Conservation (phyloP, 2,329 filamentous ascomycete species). For the Aspergillus piperis region DNA sequence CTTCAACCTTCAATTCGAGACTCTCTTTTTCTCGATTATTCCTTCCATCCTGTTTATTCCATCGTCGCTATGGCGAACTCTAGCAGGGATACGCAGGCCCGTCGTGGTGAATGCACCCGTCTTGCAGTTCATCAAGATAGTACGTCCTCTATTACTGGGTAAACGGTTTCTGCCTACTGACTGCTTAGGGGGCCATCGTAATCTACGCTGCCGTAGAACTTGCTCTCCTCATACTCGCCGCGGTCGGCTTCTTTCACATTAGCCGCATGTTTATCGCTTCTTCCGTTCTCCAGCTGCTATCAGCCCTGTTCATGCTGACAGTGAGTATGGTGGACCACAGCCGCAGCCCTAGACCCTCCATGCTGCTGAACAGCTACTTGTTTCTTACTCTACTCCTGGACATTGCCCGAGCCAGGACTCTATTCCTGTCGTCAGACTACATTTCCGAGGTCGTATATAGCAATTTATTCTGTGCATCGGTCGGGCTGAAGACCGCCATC, state of each 20-base stretch:
- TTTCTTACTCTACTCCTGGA: constrained; percentile 45
- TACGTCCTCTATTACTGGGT: constrained; percentile 11
- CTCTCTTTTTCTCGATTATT: constrained; percentile 19
- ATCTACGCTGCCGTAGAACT: constrained; percentile 16
- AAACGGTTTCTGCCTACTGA: too few relatives aligned
- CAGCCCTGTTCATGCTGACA: constrained; percentile 18
- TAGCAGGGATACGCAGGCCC: constrained; percentile 32
- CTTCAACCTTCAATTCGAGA: constrained; percentile 18
- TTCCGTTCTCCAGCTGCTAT: constrained; percentile 29
- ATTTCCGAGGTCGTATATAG: constrained; percentile 7
- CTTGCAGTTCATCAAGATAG: constrained; percentile 32
- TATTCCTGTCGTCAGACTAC: constrained; percentile 19
- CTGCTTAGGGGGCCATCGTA: background rate
- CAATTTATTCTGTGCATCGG: constrained; percentile 14
- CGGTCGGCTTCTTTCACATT: constrained; percentile 2
- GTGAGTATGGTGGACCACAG: constrained; percentile 36
- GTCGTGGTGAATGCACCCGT: constrained; percentile 31
- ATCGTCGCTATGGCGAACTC: constrained; percentile 31
- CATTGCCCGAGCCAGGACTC: constrained; percentile 39
- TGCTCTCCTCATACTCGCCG: constrained; percentile 29
- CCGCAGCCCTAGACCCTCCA: constrained; percentile 42
- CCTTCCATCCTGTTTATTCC: constrained; percentile 14
- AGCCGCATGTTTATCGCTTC: constrained; percentile 33
- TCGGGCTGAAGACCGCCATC: constrained; percentile 7
- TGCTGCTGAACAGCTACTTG: constrained; percentile 45